Evolutionary conservation across 108 stramenopile species (phyloP), one percentile per base, ranked within the genome.

Genomic region (Skeletonema potamos): DNA sequence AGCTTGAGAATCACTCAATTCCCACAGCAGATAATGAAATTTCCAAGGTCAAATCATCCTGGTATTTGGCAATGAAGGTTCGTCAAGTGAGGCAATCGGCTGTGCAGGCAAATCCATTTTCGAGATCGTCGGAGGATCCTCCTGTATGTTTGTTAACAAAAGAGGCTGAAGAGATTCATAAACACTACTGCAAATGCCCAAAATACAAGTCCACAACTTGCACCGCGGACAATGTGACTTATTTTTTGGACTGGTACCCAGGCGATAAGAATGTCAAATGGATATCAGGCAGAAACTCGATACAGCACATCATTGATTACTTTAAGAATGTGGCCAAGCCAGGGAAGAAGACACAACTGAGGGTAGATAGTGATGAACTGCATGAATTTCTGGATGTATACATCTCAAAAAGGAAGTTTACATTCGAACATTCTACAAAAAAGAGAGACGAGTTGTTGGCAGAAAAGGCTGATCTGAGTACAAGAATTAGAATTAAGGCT

Each of bases 31-130:
- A 63, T 13, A 20, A 27, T 20, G 74, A 70, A 27, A 34, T 76
- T 33, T n/a, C 28, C 12, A 9, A 6, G 32, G 30, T 48, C 6
- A 55, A 33, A 30, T 20, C 11, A 11, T 67, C 65, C 20, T 71
- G 15, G 62, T 41, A 76, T 54, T 18, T 76, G 18, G 74, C 68
- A 18, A 41, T 76, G 17, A 76, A 76, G 27, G n/a, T 76, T 62
- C 34, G 59, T 27, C 58, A 58, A 30, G 61, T 54, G 10, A 61
- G 74, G 27, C 7, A 22, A 3, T 20, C 58, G 13, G 66, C 73
- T 6, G 39, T 61, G 18, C 58, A 34, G 56, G 55, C 57, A 7
- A 74, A 74, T 39, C 73, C 73, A 10, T 74, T 74, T 61, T 58
- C 66, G 12, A 36, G 20, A 17, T n/a, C 27, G 18, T 24, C 55